Evolutionary conservation across 2,329 filamentous ascomycete species (phyloP).

Genomic region (Diplodia sapinea): DNA sequence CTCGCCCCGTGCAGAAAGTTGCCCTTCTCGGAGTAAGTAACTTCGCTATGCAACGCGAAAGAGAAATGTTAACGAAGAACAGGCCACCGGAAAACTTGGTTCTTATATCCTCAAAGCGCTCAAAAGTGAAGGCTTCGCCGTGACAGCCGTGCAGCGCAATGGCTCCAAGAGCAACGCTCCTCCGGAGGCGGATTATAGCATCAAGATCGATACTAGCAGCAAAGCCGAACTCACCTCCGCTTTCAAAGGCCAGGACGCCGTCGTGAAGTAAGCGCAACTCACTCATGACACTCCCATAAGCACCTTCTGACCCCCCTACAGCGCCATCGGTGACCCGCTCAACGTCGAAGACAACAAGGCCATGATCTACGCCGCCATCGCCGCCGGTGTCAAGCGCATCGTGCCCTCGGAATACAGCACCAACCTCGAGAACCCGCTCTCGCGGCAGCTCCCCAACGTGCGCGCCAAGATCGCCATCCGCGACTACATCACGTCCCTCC

Average conservation of each 20-base stretch:
- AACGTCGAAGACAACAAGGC: slow-evolving; percentile 22
- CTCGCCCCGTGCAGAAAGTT: slow-evolving; percentile 2
- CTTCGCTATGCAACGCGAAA: no score
- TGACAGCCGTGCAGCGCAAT: slow-evolving; percentile 17
- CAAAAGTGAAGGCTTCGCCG: slow-evolving; percentile 3
- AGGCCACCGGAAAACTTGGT: slow-evolving; percentile 27
- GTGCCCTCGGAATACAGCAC: slow-evolving; percentile 44
- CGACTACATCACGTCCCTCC: slow-evolving; percentile 27
- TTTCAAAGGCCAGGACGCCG: slow-evolving; percentile 25
- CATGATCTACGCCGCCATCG: slow-evolving; percentile 45
- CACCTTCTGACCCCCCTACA: neutral
- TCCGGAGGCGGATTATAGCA: neutral
- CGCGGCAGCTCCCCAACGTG: slow-evolving; percentile 30
- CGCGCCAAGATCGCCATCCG: slow-evolving; percentile 32
- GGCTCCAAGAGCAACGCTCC: neutral
- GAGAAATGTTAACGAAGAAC: neutral
- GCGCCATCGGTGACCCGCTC: slow-evolving; percentile 13
- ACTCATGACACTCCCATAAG: neutral
- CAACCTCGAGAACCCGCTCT: slow-evolving; percentile 31
- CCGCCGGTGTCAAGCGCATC: slow-evolving; percentile 43
- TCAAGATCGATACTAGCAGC: slow-evolving; percentile 19
- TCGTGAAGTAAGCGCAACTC: slow-evolving; percentile 6
- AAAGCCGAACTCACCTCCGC: slow-evolving; percentile 15
- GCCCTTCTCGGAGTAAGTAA: neutral
- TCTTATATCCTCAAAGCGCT: slow-evolving; percentile 25